Evolutionary conservation across 495 filamentous ascomycete species (phyloP).

Genomic region (Aspergillus taichungensis): DNA sequence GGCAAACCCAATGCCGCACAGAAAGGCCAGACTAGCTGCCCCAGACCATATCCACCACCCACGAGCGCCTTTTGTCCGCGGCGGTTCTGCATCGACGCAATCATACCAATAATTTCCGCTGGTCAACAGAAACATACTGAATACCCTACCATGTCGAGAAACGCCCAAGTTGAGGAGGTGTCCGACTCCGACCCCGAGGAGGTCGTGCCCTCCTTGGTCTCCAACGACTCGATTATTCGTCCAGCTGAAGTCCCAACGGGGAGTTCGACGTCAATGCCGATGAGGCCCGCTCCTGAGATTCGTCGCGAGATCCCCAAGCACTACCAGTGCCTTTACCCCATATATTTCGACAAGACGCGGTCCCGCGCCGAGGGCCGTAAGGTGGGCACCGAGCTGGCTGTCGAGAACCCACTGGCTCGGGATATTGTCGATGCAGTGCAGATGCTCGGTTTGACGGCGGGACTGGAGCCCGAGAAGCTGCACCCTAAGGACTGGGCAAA

Average conservation of each 20-base stretch:
- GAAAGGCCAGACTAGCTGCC: conserved; percentile 14
- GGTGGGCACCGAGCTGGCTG: conserved; percentile 60
- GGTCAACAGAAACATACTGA: background rate
- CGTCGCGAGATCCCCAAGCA: conserved; percentile 54
- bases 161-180: conserved; percentile 84
- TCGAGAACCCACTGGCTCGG: conserved; percentile 77
- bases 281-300: conserved; percentile 21
- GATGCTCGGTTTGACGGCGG: conserved; percentile 59
- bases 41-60: background rate
- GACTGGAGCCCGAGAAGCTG: conserved; percentile 82
- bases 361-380: conserved; percentile 70
- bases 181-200: conserved; percentile 67
- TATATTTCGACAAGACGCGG: conserved; percentile 83
- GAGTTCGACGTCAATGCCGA: conserved; percentile 29
- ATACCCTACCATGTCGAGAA: conserved; percentile 54
- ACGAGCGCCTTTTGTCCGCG: too few species aligned
- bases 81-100: too few species aligned
- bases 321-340: conserved; percentile 84
- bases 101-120: background rate
- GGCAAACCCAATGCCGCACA: conserved; percentile 15
- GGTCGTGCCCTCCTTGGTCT: conserved; percentile 64
- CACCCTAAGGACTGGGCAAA: conserved; percentile 98
- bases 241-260: conserved; percentile 23
- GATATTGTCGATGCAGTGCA: conserved; percentile 83
- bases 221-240: conserved; percentile 32